Base-by-base conservation (phyloP, 2,329 filamentous ascomycete genomes). In the Arthrobotrys pseudoclavata region DNA sequence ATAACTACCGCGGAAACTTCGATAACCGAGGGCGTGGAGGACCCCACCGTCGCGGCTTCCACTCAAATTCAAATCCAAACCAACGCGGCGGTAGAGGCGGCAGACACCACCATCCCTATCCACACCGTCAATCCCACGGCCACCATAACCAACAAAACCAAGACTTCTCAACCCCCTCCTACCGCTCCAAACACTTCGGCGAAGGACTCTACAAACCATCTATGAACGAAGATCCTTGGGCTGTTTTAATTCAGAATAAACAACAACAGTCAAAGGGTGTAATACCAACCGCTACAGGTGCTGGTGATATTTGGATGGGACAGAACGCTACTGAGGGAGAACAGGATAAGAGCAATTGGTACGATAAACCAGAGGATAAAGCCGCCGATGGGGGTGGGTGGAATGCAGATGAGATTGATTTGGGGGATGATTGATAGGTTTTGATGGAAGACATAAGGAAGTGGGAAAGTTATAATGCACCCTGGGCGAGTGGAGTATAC, bases 351-450 rank as follows among this genome's bases (percentile, higher is more conserved):
- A 40, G 26, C 1, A 37, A 37, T 0, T 67, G 72, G 66, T 53
- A 69, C 57, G 72, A 69, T 15, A 76, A 76, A 22, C 24, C 26
- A 34, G 74, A 71, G 20, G 74, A 77, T 63, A 77, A 63, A 71
- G 67, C 67, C 0, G 45, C 50, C 0, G 74, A 77, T 26, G 74
- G 67, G 9, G 74, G 67, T 7, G 67, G 67, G 12, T 77, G 74
- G 74, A 77, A 77, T 40, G 67, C 50, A 29, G 74, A 77, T 24
- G 74, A 77, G 24, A 77, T 77, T 31, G 61, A 77, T 40, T 13
- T 77, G n/a, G 37, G 37, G 12, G 74, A 66, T 13, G 71, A 66
- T 60, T 60, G 34, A 60, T 37, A 18, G 29, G 7, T 12, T 40
- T 13, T 40, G 3, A 31, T 31, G 29, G 29, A 7, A 31, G 7